Base-by-base conservation (phyloP, 2,329 filamentous ascomycete genomes). In the Aspergillus novoparasiticus region DNA sequence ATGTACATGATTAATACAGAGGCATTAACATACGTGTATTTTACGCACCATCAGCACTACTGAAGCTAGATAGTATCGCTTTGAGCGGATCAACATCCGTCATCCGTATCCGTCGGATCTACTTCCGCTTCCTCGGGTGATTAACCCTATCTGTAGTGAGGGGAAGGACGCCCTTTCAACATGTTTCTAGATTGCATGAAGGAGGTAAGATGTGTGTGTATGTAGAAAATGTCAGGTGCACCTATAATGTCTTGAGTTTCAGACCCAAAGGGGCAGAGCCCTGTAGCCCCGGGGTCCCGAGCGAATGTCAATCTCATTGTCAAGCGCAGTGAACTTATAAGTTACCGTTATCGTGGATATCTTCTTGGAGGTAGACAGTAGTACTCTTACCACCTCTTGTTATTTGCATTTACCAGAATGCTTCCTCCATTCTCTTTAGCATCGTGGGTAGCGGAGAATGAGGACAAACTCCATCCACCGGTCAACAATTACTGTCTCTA, bases 401-500 rank as follows among this genome's bases (percentile, higher is more conserved):
- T 48, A 28, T 9, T 23, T 23, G n/a, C 6, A 16, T 14, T 28
- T 11, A 8, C 19, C 21, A 59, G 21, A 16, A 60, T 60, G 58
- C 30, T 61, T 8, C 55, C 54, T 48, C 65, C 59, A 30, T 64
- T 61, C n/a, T 54, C 21, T n/a, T 69, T 43, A 16, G 57, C 21
- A 46, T 28, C 59, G 10, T 69, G 67, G 67, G 30, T 69, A 19
- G 60, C 62, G 23, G 58, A 55, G n/a, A 69, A 69, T 51, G 56
- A 62, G 4, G 54, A 64, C 5, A 60, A 63, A 21, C 45, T 69
- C 21, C 55, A 57, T 12, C 67, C 67, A 2, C 67, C 67, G 9
- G 57, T 67, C 23, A 69, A 67, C 53, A 67, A 69, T 28, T 55
- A 55, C 50, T 69, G 65, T 50, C 61, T 69, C 11, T 66, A 67